Conservation (phyloP, 164 flowering plant species). For the Malania oleifera region DNA sequence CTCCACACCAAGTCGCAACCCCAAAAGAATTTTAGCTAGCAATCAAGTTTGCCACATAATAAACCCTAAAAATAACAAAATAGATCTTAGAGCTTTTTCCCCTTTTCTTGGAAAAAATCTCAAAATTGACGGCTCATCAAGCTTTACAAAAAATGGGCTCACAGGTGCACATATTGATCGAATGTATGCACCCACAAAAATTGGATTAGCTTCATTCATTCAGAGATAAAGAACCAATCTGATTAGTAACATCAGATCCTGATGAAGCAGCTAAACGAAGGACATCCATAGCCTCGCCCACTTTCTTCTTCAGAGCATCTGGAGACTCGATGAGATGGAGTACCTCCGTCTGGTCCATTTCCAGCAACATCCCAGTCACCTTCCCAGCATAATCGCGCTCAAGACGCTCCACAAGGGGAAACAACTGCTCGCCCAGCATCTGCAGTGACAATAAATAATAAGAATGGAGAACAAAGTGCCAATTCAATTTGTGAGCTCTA, state of each 20-base stretch:
- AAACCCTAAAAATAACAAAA: no score
- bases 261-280: conserved; percentile 31
- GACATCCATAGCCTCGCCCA: conserved; percentile 61
- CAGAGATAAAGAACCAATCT: conserved; percentile 38
- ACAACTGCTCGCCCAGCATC: conserved; percentile 78
- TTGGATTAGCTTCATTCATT: conserved; percentile 22
- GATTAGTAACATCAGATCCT: conserved; percentile 37
- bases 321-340: conserved; percentile 74
- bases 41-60: no score
- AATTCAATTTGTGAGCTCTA: no score
- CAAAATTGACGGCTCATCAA: conserved; percentile 4
- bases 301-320: conserved; percentile 65
- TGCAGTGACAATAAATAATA: conserved; percentile 12
- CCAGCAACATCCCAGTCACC: conserved; percentile 74
- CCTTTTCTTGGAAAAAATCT: not conserved
- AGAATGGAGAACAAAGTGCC: no score
- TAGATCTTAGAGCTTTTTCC: not conserved
- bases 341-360: conserved; percentile 81
- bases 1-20: no score
- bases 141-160: conserved; percentile 16
- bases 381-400: conserved; percentile 47
- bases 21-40: no score
- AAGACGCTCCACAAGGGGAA: conserved; percentile 57
- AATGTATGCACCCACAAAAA: not conserved
- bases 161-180: no score